phyloP scores from a whole-genome alignment of 257 asterid species.

The Capsicum rhomboideum region DNA sequence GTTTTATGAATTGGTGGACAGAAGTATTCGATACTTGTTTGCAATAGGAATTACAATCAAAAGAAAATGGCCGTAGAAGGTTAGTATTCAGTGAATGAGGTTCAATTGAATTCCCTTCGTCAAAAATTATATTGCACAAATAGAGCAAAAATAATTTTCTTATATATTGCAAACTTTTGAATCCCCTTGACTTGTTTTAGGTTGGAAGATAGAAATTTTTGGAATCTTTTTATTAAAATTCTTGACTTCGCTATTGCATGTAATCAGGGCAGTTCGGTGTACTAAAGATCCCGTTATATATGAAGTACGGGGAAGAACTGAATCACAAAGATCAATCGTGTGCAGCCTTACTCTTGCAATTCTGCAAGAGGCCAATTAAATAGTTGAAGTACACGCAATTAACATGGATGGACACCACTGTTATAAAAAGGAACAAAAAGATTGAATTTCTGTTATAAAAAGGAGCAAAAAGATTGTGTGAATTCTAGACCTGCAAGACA shows the following conservation, averaged over 20 bases:
- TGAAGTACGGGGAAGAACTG: no score
- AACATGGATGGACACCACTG: background rate
- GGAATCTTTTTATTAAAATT: background rate
- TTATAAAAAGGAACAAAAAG: background rate
- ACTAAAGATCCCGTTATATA: no score
- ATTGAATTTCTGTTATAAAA: no score
- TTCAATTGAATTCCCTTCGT: background rate
- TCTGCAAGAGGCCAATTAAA: background rate
- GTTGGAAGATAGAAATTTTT: background rate
- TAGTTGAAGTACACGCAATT: background rate
- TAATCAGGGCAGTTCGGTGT: background rate
- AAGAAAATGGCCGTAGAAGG: no score
- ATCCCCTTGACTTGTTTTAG: background rate
- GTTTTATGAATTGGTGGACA: background rate
- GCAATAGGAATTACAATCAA: background rate
- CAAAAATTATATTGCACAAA: background rate
- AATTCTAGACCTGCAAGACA: background rate
- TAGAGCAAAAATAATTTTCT: background rate
- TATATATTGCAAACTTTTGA: background rate
- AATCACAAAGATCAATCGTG: no score
- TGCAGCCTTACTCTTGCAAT: no score
- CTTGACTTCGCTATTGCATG: accelerated
- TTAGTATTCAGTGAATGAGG: background rate
- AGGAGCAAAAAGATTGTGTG: background rate
- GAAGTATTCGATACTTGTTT: background rate